Conservation (phyloP, 345 rosid species). For the Eutrema yunnanense region DNA sequence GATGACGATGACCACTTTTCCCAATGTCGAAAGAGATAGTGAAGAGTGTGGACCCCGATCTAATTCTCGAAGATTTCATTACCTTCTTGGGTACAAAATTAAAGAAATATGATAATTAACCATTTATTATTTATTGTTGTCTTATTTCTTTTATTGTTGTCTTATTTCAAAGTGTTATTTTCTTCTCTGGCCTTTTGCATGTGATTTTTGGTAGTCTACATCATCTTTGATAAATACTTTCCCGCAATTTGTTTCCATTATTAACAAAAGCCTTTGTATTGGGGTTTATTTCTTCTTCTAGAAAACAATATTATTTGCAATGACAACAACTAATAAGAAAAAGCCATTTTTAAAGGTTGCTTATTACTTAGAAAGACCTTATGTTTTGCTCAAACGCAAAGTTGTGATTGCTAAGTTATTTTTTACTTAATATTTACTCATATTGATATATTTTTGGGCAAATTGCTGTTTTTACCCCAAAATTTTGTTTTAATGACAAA, state of each 20-base stretch:
- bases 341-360: background rate
- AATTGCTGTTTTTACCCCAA: too few species aligned
- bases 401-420: background rate
- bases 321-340: background rate
- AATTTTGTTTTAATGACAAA: too few species aligned
- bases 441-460: background rate
- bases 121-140: background rate
- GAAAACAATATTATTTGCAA: background rate
- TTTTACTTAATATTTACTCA: background rate
- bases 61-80: slow-evolving; percentile 12
- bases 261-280: background rate
- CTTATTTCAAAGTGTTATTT: background rate
- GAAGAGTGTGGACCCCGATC: slow-evolving; percentile 15
- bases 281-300: background rate
- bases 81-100: background rate
- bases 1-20: slow-evolving; percentile 2
- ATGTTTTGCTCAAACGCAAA: background rate
- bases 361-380: background rate
- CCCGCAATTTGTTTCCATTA: background rate
- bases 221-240: background rate
- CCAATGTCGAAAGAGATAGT: slow-evolving; percentile 22
- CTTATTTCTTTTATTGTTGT: background rate
- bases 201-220: background rate
- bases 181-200: background rate
- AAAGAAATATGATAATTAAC: background rate